phyloP scores from a whole-genome alignment of 2,329 filamentous ascomycete species.

The Penicillium concentricum region DNA sequence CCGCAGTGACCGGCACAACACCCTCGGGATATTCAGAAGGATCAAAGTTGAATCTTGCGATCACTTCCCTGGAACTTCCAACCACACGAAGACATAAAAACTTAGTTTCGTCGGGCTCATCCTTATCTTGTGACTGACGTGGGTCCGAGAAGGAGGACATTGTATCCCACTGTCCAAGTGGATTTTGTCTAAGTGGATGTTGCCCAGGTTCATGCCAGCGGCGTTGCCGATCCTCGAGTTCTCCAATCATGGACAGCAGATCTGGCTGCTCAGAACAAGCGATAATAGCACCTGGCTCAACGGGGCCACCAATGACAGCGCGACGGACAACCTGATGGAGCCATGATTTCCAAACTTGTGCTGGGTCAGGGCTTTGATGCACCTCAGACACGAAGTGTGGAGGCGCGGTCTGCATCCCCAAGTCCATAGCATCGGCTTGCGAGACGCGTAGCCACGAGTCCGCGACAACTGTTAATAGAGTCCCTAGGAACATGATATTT shows the following conservation, averaged over 20 bases:
- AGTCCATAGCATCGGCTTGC: conserved; percentile 34
- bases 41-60: conserved; percentile 37
- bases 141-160: not conserved
- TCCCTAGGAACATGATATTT: conserved; percentile 49
- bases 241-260: conserved; percentile 39
- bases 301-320: conserved; percentile 35
- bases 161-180: conserved; percentile 4
- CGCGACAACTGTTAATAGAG: conserved; percentile 45
- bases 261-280: conserved; percentile 35
- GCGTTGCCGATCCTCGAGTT: conserved; percentile 45
- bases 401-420: conserved; percentile 37
- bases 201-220: conserved; percentile 38
- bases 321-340: conserved; percentile 38
- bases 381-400: conserved; percentile 30
- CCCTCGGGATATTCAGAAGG: conserved; percentile 36
- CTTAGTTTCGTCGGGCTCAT: conserved; percentile 27
- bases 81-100: conserved; percentile 37
- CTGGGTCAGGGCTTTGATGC: conserved; percentile 28
- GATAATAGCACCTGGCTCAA: conserved; percentile 22
- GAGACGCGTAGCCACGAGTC: conserved; percentile 46
- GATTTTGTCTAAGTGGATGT: conserved; percentile 16
- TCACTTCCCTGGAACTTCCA: conserved; percentile 33
- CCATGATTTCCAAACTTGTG: conserved; percentile 39
- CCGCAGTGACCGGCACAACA: conserved; percentile 4
- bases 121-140: not conserved